Evolutionary conservation across 805 yeast genomes (phyloP).

Genomic region (Candida palmyrensis): DNA sequence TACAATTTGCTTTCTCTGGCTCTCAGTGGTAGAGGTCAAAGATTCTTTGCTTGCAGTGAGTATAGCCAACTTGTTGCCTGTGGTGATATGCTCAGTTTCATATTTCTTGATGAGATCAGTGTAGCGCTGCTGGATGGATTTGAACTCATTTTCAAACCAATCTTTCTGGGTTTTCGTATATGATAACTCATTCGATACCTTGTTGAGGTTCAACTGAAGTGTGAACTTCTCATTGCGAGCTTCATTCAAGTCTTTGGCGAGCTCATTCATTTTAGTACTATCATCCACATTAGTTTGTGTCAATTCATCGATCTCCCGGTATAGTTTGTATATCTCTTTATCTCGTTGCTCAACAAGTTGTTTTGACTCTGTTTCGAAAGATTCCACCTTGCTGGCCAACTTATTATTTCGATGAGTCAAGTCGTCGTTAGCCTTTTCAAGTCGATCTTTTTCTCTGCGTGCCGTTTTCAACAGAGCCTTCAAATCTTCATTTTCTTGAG

Average conservation of each 20-base stretch:
- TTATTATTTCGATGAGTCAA: no score
- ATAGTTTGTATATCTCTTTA: constrained; percentile 21
- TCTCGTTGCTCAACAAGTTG: constrained; percentile 11
- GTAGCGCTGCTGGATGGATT: constrained; percentile 26
- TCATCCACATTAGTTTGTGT: constrained; percentile 32
- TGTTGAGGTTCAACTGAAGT: constrained; percentile 30
- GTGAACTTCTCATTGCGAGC: constrained; percentile 30
- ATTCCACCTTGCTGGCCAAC: no score
- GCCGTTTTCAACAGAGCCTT: constrained; percentile 14
- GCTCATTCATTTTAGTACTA: constrained; percentile 27
- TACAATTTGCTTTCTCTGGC: constrained; percentile 40
- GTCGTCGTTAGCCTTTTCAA: neutral
- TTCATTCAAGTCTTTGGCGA: constrained; percentile 33
- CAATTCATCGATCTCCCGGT: constrained; percentile 22
- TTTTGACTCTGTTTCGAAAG: neutral
- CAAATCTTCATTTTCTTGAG: constrained; percentile 3
- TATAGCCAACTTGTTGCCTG: constrained; percentile 23
- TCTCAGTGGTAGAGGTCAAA: constrained; percentile 29
- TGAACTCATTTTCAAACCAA: constrained; percentile 38
- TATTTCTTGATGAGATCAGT: constrained; percentile 35
- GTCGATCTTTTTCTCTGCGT: neutral
- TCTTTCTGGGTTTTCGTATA: constrained; percentile 30
- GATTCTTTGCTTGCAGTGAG: constrained; percentile 21
- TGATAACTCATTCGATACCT: constrained; percentile 26
- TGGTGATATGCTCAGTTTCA: constrained; percentile 29